Evolutionary conservation across 352 stramenopile genomes (phyloP).

Genomic region (Globisporangium okanoganense): DNA sequence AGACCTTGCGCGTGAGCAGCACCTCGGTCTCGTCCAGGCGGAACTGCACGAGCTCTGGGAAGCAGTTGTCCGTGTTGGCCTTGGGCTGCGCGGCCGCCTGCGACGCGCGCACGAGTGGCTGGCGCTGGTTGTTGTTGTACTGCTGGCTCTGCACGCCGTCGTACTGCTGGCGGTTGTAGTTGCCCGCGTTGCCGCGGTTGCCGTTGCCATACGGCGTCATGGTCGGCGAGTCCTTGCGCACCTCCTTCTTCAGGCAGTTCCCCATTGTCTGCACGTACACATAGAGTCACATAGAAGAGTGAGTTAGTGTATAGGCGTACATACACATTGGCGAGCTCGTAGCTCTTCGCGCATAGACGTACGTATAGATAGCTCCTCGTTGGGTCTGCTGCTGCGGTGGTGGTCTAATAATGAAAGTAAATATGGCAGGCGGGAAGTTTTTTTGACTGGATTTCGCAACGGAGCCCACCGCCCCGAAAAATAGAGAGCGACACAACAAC

Average conservation of each 20-base stretch:
- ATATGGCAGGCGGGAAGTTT: background rate
- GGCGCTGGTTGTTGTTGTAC: background rate
- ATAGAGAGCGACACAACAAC: background rate
- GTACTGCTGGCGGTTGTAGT: constrained; percentile 1
- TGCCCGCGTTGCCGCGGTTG: background rate
- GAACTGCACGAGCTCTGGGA: constrained; percentile 67
- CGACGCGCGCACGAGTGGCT: constrained; percentile 2
- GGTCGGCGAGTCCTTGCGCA: constrained; percentile 11
- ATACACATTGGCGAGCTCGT: background rate
- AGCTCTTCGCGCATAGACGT: background rate
- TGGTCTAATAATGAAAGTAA: constrained; percentile 6
- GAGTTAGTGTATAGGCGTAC: background rate
- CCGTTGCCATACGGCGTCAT: constrained; percentile 5
- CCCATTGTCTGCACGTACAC: constrained; percentile 9
- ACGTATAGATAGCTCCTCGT: background rate
- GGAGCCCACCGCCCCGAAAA: background rate
- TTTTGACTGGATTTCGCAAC: constrained; percentile 6
- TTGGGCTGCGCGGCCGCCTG: constrained; percentile 8
- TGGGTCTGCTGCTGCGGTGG: background rate
- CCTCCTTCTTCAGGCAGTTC: constrained; percentile 8
- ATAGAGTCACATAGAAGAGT: background rate
- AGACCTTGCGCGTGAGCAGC: constrained; percentile 79
- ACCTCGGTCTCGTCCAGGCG: constrained; percentile 83
- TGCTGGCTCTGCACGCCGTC: background rate
- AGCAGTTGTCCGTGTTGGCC: constrained; percentile 50